Percentiles rank a stretch among this genome's conserved stretches.
Conservation (phyloP, 2,329 filamentous ascomycete genomes). For the Grosmannia serpens region DNA sequence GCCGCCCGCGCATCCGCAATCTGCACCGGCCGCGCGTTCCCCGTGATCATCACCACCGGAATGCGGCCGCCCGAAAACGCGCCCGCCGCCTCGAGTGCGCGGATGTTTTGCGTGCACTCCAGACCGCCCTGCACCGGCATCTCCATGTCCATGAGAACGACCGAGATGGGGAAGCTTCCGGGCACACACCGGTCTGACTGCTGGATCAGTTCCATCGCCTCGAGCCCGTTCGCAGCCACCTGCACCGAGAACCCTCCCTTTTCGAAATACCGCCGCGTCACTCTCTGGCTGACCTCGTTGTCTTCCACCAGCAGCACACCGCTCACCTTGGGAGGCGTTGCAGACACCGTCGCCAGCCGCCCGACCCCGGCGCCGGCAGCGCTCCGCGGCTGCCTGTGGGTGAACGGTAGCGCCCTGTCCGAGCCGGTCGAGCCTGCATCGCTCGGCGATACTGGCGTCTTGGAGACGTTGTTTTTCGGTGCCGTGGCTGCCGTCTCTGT, state of each 20-base stretch:
- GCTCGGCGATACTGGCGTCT: background rate
- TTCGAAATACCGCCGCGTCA: constrained; percentile 38
- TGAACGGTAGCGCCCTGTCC: background rate
- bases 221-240: constrained; percentile 45
- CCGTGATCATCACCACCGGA: constrained; percentile 55
- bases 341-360: constrained; percentile 2
- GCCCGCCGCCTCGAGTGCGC: constrained; percentile 45
- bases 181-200: constrained; percentile 14
- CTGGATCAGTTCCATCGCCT: constrained; percentile 39
- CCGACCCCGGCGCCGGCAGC: background rate
- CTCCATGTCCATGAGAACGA: constrained; percentile 66
- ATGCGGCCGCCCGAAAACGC: constrained; percentile 39
- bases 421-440: background rate
- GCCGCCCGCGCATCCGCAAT: constrained; percentile 36
- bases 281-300: constrained; percentile 49
- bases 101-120: constrained; percentile 52
- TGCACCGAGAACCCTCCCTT: constrained; percentile 38
- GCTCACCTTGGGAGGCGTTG: constrained; percentile 18
- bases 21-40: constrained; percentile 56
- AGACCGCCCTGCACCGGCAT: constrained; percentile 66
- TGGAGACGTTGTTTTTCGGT: background rate
- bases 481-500: background rate
- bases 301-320: constrained; percentile 47
- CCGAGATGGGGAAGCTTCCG: constrained; percentile 32
- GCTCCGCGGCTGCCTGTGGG: background rate